A percentile compares a stretch with the other conserved stretches of the same genome.
These are phyloP conservation scores for Aciculosporium take DNA, from an alignment of 2,329 filamentous ascomycete species.

Conservation along the genomic window DNA sequence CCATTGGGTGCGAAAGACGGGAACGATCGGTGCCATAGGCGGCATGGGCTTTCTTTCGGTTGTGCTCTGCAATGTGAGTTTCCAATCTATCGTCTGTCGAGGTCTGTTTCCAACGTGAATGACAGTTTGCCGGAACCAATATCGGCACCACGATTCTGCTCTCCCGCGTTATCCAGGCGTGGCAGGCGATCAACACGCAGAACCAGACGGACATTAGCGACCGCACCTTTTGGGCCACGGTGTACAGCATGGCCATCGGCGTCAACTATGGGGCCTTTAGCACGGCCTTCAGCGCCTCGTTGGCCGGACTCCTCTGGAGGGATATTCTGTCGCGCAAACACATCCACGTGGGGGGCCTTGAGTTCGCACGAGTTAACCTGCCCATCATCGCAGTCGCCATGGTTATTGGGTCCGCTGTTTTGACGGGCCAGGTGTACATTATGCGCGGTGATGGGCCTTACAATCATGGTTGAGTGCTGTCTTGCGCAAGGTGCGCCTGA, in stretches of 20 bases:
- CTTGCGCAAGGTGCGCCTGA: too few species aligned
- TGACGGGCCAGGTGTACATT: conserved; percentile 52
- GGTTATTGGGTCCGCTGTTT: conserved; percentile 45
- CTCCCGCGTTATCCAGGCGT: conserved; percentile 54
- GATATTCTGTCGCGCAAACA: conserved; percentile 56
- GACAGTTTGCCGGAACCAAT: conserved; percentile 60
- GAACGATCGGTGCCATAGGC: conserved; percentile 51
- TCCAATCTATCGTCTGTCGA: not conserved
- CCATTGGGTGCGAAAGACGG: conserved; percentile 56
- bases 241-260: conserved; percentile 61
- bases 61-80: conserved; percentile 55
- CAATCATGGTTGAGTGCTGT: not conserved
- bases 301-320: conserved; percentile 59
- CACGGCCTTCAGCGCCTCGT: conserved; percentile 54
- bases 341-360: conserved; percentile 46
- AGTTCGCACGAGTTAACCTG: conserved; percentile 55
- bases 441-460: conserved; percentile 9
- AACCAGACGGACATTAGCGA: conserved; percentile 39
- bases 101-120: not conserved
- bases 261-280: conserved; percentile 66
- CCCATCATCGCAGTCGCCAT: conserved; percentile 58
- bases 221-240: conserved; percentile 57
- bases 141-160: conserved; percentile 64
- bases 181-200: conserved; percentile 42
- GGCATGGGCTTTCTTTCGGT: conserved; percentile 63